Evolutionary conservation across 1,284 basidiomycete genomes (phyloP).

Genomic region (Pseudozyma tsukubaensis): DNA sequence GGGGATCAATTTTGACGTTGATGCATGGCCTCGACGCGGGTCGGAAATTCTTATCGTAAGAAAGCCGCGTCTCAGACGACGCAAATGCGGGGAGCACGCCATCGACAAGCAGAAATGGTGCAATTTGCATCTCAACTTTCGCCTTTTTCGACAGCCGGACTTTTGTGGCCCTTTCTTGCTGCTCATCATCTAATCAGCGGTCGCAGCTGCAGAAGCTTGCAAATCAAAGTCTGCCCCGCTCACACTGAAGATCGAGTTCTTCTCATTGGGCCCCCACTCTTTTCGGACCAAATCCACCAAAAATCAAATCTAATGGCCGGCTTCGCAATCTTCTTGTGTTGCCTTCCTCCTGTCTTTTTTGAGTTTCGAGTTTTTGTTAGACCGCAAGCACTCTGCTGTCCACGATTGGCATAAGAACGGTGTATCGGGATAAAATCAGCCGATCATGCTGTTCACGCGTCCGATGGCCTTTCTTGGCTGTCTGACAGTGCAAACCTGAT

Average conservation of each 20-base stretch:
- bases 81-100: slow-evolving; percentile 35
- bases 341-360: not conserved
- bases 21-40: too few species aligned
- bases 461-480: slow-evolving; percentile 2
- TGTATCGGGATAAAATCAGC: too few species aligned
- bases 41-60: too few species aligned
- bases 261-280: slow-evolving; percentile 17
- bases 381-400: not conserved
- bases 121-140: slow-evolving; percentile 25
- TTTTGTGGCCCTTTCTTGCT: slow-evolving; percentile 9
- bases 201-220: not conserved
- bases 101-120: slow-evolving; percentile 25
- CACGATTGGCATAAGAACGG: too few species aligned
- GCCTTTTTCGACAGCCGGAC: slow-evolving; percentile 10
- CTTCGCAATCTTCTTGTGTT: not conserved
- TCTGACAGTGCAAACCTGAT: slow-evolving; percentile 19
- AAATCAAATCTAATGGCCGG: slow-evolving; percentile 2
- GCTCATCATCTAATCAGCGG: slow-evolving; percentile 38
- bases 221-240: slow-evolving; percentile 5
- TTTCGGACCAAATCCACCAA: not conserved
- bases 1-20: not conserved
- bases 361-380: too few species aligned
- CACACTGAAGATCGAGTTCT: slow-evolving; percentile 16
- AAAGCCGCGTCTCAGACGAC: not conserved
- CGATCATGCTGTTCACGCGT: not conserved